Conservation (phyloP, 805 yeast species). For the Ogataea parapolymorpha region DNA sequence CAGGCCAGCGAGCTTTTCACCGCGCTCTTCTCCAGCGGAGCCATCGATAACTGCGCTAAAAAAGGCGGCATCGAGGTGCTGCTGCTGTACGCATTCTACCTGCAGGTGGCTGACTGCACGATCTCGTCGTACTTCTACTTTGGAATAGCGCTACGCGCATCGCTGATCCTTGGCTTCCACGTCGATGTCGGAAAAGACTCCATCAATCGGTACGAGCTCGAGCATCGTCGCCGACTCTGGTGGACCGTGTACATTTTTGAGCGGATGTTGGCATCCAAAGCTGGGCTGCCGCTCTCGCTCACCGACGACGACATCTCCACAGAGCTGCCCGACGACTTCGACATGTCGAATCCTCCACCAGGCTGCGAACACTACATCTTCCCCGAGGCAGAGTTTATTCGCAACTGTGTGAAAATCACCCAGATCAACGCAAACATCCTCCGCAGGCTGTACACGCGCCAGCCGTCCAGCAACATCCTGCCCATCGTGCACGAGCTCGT, state of each 20-base stretch:
- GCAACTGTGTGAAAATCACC: slow-evolving; percentile 73
- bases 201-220: slow-evolving; percentile 49
- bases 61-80: slow-evolving; percentile 80
- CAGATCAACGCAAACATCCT: slow-evolving; percentile 74
- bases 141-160: slow-evolving; percentile 70
- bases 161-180: slow-evolving; percentile 73
- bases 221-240: slow-evolving; percentile 42
- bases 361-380: slow-evolving; percentile 65
- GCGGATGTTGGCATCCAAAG: slow-evolving; percentile 77
- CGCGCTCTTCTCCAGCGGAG: slow-evolving; percentile 75
- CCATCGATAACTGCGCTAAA: slow-evolving; percentile 70
- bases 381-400: slow-evolving; percentile 74
- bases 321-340: slow-evolving; percentile 70
- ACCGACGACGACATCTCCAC: slow-evolving; percentile 81
- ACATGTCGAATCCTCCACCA: slow-evolving; percentile 57
- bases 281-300: slow-evolving; percentile 74
- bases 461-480: slow-evolving; percentile 70
- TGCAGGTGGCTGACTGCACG: slow-evolving; percentile 83
- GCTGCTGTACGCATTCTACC: slow-evolving; percentile 69
- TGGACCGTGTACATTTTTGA: slow-evolving; percentile 43
- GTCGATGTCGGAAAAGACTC: slow-evolving; percentile 74
- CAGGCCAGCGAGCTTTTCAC: slow-evolving; percentile 79
- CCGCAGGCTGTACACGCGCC: slow-evolving; percentile 67
- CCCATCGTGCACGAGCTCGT: slow-evolving; percentile 72
- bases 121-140: slow-evolving; percentile 78